These are phyloP conservation scores for Viridothelium virens DNA, from an alignment of 495 filamentous ascomycete genomes.

Conservation along the genomic window DNA sequence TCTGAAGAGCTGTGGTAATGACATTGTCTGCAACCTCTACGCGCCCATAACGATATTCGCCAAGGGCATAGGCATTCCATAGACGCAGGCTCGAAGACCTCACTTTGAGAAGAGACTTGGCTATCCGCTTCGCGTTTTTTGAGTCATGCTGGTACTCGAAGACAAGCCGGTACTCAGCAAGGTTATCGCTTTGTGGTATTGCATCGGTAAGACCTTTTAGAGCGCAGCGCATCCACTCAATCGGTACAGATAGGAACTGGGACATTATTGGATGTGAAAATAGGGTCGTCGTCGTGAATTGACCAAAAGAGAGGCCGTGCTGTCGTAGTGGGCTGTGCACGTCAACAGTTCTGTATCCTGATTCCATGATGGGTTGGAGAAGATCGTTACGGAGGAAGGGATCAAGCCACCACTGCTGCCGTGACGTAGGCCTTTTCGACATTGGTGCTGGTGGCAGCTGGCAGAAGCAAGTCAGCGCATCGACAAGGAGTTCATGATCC, in stretches of 20 bases:
- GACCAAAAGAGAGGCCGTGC: constrained; percentile 30
- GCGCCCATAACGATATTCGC: constrained; percentile 56
- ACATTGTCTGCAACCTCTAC: constrained; percentile 51
- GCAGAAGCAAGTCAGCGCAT: constrained; percentile 34
- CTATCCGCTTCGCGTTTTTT: constrained; percentile 44
- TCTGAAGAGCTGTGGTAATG: constrained; percentile 56
- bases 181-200: constrained; percentile 38
- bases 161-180: constrained; percentile 67
- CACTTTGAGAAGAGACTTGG: constrained; percentile 63
- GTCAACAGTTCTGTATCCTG: not conserved
- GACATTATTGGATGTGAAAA: not conserved
- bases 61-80: constrained; percentile 71
- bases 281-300: constrained; percentile 13
- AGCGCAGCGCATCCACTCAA: constrained; percentile 44
- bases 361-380: constrained; percentile 16
- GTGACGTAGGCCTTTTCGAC: constrained; percentile 22
- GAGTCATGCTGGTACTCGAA: constrained; percentile 53
- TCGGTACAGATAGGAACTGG: not conserved
- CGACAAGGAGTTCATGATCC: constrained; percentile 30
- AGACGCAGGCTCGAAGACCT: constrained; percentile 56
- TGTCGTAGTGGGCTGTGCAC: constrained; percentile 18
- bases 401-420: constrained; percentile 38
- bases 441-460: constrained; percentile 49
- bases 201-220: constrained; percentile 50
- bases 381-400: constrained; percentile 43